Conservation (phyloP, 1,284 basidiomycete genomes). For the Marasmius fiardii region DNA sequence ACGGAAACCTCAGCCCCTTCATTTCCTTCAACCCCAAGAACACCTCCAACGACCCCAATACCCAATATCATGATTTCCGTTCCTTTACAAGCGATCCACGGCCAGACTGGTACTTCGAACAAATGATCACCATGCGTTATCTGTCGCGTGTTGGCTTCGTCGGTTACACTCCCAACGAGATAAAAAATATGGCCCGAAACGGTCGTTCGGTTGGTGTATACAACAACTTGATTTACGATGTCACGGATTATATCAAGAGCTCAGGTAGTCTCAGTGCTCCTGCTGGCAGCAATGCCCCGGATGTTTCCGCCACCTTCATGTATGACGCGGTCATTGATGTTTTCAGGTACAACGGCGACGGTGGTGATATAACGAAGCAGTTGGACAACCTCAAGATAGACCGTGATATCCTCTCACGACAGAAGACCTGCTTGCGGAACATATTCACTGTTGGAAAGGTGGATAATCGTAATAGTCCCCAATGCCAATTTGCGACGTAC, state of each 20-base stretch:
- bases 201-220: constrained; percentile 72
- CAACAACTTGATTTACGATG: constrained; percentile 84
- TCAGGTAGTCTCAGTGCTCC: constrained; percentile 54
- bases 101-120: constrained; percentile 97
- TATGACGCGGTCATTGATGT: constrained; percentile 66
- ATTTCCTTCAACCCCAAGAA: constrained; percentile 81
- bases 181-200: constrained; percentile 63
- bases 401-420: constrained; percentile 64
- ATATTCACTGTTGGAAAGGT: constrained; percentile 90
- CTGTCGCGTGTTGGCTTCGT: constrained; percentile 87
- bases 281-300: constrained; percentile 56
- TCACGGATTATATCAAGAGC: constrained; percentile 75
- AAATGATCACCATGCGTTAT: constrained; percentile 88
- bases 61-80: constrained; percentile 97
- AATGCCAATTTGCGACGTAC: constrained; percentile 91
- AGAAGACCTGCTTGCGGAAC: constrained; percentile 89
- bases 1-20: constrained; percentile 81
- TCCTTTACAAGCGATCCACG: constrained; percentile 83
- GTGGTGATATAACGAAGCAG: constrained; percentile 82
- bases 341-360: constrained; percentile 77
- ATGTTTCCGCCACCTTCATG: constrained; percentile 80
- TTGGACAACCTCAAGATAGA: constrained; percentile 71
- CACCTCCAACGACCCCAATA: constrained; percentile 66
- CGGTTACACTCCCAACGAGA: constrained; percentile 80
- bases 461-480: constrained; percentile 88